A percentile compares a stretch with the other conserved stretches of the same genome.
Evolutionary conservation across 2,329 filamentous ascomycete genomes (phyloP).

Genomic region (Pyrenochaeta sp.): DNA sequence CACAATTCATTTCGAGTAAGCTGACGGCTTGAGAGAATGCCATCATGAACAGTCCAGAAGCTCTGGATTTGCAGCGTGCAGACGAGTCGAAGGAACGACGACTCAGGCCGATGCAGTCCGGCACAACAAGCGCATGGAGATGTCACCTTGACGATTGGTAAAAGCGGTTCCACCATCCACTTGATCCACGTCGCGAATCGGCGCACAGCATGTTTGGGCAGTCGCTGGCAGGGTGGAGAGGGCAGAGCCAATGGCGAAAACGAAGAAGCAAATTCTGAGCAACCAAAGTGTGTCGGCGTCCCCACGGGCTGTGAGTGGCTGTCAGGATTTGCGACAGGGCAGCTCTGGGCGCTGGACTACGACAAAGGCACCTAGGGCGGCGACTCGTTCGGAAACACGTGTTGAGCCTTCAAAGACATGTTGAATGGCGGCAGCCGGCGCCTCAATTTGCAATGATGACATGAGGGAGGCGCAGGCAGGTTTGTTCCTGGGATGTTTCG

Average conservation of each 20-base stretch:
- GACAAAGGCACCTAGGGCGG: constrained; percentile 2
- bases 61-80: constrained; percentile 25
- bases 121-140: constrained; percentile 8
- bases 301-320: constrained; percentile 11
- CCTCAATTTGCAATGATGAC: constrained; percentile 11
- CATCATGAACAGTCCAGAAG: constrained; percentile 31
- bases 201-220: constrained; percentile 31
- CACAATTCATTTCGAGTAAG: constrained; percentile 46
- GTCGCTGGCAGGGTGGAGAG: constrained; percentile 29
- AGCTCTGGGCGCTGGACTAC: constrained; percentile 1
- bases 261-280: constrained; percentile 22
- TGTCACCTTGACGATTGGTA: constrained; percentile 30
- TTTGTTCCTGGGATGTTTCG: constrained; percentile 24
- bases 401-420: constrained; percentile 2
- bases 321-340: not conserved
- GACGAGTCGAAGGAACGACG: constrained; percentile 24
- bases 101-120: constrained; percentile 21
- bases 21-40: constrained; percentile 28
- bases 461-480: constrained; percentile 26
- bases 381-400: constrained; percentile 23
- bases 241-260: constrained; percentile 22
- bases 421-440: constrained; percentile 7
- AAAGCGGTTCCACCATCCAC: constrained; percentile 6
- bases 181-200: constrained; percentile 25
- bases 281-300: constrained; percentile 13